Evolutionary conservation across 2,329 filamentous ascomycete species (phyloP), one percentile per base, ranked within the genome.

Genomic region (Phaeosphaeria sp.): DNA sequence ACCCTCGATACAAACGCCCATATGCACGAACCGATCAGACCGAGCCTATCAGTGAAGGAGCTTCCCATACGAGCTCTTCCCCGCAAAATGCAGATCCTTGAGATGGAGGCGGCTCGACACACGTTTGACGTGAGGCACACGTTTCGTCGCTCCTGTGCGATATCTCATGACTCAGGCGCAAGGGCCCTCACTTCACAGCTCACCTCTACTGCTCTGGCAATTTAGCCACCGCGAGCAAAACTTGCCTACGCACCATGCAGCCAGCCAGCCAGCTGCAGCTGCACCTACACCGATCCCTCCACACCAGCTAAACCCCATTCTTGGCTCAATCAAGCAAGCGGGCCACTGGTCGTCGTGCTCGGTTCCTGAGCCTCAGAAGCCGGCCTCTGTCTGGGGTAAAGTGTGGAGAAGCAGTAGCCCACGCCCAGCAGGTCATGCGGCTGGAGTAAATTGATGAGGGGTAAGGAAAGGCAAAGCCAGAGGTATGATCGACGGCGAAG

Each of bases 291-390:
- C 18, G 30, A 18, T 42, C 46, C 51, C 47, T 46, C 50, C 46
- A 49, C 46, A 49, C 27, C 25, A 33, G 23, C 36, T 39, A 39
- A 39, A 13, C 36, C 36, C 36, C 36, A 39, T 39, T 39, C 36
- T 7, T 39, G 36, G 15, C 36, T 49, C 47, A 47, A 54, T 39
- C 44, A 48, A 48, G 30, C n/a, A 39, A 30, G 47, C 50, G 50
- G 30, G 49, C 21, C 49, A 55, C 52, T 54, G 44, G 52, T 53
- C 41, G 43, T 27, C 39, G 25, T 33, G 36, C 25, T 44, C 61
- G 63, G 66, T 69, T 66, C 65, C 66, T 69, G 66, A 64, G 63
- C 62, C 61, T 60, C 62, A 65, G 55, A 61, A 63, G 60, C 62
- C 62, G 58, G 49, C 36, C 33, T 49, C 15, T 15, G 59, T 62